phyloP scores from a whole-genome alignment of 441 rosid species.

The Gossypium lobatum region DNA sequence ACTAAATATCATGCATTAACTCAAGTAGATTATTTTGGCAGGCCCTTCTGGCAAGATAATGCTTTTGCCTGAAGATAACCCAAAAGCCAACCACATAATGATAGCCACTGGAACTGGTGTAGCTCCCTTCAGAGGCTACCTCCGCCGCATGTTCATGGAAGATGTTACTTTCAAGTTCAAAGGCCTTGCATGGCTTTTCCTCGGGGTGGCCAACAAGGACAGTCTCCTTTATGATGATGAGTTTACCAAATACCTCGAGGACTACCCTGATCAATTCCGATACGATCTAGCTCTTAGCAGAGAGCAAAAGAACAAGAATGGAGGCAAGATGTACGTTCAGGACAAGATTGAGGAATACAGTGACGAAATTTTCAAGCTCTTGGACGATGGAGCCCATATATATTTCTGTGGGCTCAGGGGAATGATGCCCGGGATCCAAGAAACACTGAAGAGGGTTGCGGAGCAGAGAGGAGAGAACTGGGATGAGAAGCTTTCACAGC shows the following conservation, averaged over 20 bases:
- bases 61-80: constrained; percentile 92
- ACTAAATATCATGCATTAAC: not conserved
- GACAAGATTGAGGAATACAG: constrained; percentile 96
- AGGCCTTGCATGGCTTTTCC: constrained; percentile 96
- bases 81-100: constrained; percentile 87
- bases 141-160: constrained; percentile 98
- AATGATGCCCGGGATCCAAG: constrained; percentile 98
- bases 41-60: constrained; percentile 95
- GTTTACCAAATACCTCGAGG: constrained; percentile 62
- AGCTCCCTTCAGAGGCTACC: constrained; percentile 90
- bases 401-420: constrained; percentile 96
- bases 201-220: constrained; percentile 92
- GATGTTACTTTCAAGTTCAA: constrained; percentile 64
- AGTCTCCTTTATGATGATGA: constrained; percentile 92
- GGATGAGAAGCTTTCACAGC: constrained; percentile 94
- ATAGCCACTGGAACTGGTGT: constrained; percentile 94
- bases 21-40: constrained; percentile 20
- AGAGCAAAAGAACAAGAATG: constrained; percentile 79
- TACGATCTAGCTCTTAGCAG: constrained; percentile 85
- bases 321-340: constrained; percentile 97
- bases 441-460: constrained; percentile 76
- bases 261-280: constrained; percentile 73
- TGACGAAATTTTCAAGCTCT: constrained; percentile 71
- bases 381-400: constrained; percentile 88
- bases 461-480: constrained; percentile 86